phyloP scores from a whole-genome alignment of 2,329 filamentous ascomycete genomes.

The Aspergillus melleus region DNA sequence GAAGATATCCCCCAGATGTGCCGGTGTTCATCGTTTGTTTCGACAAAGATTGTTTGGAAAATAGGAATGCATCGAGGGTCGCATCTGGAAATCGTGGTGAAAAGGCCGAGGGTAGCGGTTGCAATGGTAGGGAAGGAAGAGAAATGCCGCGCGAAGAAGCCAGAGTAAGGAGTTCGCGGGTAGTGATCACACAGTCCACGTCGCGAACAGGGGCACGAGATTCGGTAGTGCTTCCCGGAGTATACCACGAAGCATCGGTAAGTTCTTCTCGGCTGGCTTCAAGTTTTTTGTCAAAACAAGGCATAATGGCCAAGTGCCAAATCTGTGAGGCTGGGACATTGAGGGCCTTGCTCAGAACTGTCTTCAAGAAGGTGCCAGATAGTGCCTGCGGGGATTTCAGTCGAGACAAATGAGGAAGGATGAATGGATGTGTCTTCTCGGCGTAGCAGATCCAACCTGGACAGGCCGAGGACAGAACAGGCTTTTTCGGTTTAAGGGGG shows the following conservation, averaged over 20 bases:
- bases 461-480: slow-evolving; percentile 77
- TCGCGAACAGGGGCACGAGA: slow-evolving; percentile 63
- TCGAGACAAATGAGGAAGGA: slow-evolving; percentile 84
- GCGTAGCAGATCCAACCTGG: slow-evolving; percentile 99
- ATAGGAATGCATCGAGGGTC: slow-evolving; percentile 70
- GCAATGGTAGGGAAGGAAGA: slow-evolving; percentile 70
- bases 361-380: slow-evolving; percentile 87
- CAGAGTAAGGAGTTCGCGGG: slow-evolving; percentile 88
- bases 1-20: slow-evolving; percentile 83
- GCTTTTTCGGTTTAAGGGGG: slow-evolving; percentile 34
- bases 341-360: slow-evolving; percentile 70
- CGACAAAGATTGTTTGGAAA: slow-evolving; percentile 51
- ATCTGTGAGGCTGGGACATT: slow-evolving; percentile 75
- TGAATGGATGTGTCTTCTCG: slow-evolving; percentile 94
- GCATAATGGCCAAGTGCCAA: slow-evolving; percentile 96
- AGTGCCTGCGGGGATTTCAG: slow-evolving; percentile 94
- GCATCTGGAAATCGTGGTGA: slow-evolving; percentile 70
- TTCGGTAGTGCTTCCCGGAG: slow-evolving; percentile 30
- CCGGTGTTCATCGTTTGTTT: slow-evolving; percentile 60
- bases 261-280: slow-evolving; percentile 93
- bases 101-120: slow-evolving; percentile 49
- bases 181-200: slow-evolving; percentile 97
- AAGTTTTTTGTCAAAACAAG: slow-evolving; percentile 98
- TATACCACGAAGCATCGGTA: slow-evolving; percentile 72
- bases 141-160: slow-evolving; percentile 76